These are phyloP conservation scores for Pythium utonaiense DNA, from an alignment of 352 stramenopile species.

Conservation along the genomic window DNA sequence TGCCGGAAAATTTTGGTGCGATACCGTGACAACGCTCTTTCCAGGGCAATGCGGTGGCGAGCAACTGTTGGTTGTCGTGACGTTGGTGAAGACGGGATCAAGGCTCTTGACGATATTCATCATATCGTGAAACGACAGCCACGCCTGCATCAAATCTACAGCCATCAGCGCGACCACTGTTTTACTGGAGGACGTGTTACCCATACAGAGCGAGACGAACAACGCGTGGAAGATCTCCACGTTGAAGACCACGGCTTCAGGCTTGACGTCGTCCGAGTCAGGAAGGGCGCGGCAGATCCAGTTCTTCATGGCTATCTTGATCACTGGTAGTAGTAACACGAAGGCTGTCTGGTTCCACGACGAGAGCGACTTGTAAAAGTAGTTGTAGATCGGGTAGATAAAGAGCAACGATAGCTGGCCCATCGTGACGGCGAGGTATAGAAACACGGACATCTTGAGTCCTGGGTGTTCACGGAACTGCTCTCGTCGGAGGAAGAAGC, in stretches of 20 bases:
- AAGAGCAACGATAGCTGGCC: background rate
- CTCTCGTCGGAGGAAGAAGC: background rate
- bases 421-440: background rate
- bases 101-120: too few relatives aligned
- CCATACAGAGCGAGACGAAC: slow-evolving; percentile 17
- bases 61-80: too few relatives aligned
- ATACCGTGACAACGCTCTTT: too few relatives aligned
- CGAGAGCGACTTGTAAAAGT: slow-evolving; percentile 6
- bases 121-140: slow-evolving; percentile 4
- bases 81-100: too few relatives aligned
- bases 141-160: slow-evolving; percentile 1
- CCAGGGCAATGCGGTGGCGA: background rate
- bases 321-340: slow-evolving; percentile 26
- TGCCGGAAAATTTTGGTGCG: too few relatives aligned
- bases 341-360: slow-evolving; percentile 3
- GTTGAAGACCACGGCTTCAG: slow-evolving; percentile 14
- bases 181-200: background rate
- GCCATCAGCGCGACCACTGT: slow-evolving; percentile 1
- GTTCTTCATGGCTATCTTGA: slow-evolving; percentile 41
- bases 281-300: slow-evolving; percentile 19
- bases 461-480: background rate
- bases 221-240: slow-evolving; percentile 21
- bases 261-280: slow-evolving; percentile 26
- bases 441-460: background rate
- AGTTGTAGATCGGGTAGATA: slow-evolving; percentile 18